Conservation (phyloP, 176 grass and related monocot species). For the Tuctoria greenei region DNA sequence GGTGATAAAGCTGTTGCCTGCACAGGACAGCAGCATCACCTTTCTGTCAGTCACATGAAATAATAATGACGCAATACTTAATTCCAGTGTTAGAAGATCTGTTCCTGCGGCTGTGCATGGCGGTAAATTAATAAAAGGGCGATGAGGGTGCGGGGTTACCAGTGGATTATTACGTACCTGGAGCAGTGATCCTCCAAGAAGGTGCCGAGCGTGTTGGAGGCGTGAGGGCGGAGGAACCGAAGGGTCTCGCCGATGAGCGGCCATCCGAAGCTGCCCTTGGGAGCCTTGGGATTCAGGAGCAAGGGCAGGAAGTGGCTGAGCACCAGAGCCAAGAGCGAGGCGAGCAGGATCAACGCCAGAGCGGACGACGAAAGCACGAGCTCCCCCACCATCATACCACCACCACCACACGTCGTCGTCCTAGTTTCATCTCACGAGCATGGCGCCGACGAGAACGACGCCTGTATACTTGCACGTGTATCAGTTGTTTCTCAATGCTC, state of each 20-base stretch:
- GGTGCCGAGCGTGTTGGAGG: constrained; percentile 65
- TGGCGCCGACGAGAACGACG: background rate
- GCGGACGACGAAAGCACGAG: constrained; percentile 37
- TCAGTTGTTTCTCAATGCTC: constrained; percentile 4
- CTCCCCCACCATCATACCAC: constrained; percentile 51
- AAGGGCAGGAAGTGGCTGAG: constrained; percentile 71
- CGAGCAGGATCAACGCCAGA: constrained; percentile 35
- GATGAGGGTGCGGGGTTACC: background rate
- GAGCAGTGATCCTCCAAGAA: constrained; percentile 75
- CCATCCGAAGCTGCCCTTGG: constrained; percentile 79
- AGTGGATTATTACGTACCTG: constrained; percentile 39
- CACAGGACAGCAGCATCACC: constrained; percentile 40
- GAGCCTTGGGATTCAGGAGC: constrained; percentile 55
- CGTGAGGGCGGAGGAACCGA: constrained; percentile 66
- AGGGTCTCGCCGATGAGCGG: constrained; percentile 82
- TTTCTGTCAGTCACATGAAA: constrained; percentile 56
- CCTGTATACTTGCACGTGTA: background rate
- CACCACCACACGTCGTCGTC: background rate
- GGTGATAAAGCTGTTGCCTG: constrained; percentile 33
- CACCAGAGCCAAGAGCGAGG: constrained; percentile 46
- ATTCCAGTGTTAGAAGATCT: constrained; percentile 28
- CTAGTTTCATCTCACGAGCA: constrained; percentile 40
- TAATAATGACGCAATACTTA: constrained; percentile 45
- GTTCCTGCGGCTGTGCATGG: background rate
- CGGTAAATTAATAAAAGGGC: background rate